Evolutionary conservation across 169 alveolate genomes (phyloP).

Genomic region (Plasmodium knowlesi): DNA sequence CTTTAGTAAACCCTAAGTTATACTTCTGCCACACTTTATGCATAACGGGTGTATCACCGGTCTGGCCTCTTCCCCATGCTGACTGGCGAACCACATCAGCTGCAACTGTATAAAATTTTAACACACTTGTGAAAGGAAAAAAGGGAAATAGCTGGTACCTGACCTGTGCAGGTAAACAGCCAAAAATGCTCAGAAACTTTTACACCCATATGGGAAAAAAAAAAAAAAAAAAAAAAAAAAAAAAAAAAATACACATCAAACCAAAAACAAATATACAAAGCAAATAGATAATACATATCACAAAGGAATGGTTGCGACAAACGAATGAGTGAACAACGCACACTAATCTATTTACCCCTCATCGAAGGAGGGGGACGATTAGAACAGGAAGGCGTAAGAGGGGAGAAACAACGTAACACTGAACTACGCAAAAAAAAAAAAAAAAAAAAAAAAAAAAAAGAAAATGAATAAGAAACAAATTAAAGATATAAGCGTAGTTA

Average conservation of each 20-base stretch:
- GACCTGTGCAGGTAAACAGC: slow-evolving; percentile 2
- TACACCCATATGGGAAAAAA: not conserved
- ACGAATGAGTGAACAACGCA: not conserved
- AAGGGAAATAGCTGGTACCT: not conserved
- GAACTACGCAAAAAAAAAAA: not conserved
- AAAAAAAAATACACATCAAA: too few species aligned
- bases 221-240: not conserved
- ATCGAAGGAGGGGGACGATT: not conserved
- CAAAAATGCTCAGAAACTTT: not conserved
- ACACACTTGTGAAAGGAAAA: not conserved
- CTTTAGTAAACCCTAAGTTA: not conserved
- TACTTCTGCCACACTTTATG: not conserved
- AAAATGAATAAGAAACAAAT: not conserved
- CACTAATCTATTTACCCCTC: not conserved
- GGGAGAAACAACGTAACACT: not conserved
- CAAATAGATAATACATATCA: not conserved
- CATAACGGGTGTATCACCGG: not conserved
- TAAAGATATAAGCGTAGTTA: not conserved
- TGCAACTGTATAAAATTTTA: not conserved
- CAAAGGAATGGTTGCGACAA: not conserved
- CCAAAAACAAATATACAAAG: not conserved
- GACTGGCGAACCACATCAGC: not conserved
- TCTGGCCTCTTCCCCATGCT: not conserved
- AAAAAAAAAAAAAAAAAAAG: not conserved
- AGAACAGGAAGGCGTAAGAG: not conserved